Evolutionary conservation across 2,329 filamentous ascomycete genomes (phyloP).

Genomic region (Penicillium hesseltinei): DNA sequence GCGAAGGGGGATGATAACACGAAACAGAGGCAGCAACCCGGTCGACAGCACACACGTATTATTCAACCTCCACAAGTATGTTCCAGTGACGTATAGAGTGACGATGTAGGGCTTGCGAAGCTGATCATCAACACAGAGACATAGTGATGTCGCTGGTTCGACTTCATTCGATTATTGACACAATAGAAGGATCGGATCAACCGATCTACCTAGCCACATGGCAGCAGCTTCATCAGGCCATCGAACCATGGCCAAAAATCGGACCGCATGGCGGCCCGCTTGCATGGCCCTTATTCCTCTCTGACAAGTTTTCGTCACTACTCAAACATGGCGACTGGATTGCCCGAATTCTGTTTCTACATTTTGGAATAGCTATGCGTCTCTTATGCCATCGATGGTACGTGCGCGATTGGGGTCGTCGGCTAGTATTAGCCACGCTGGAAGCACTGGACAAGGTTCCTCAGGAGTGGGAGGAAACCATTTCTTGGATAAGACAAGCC

Average conservation of each 20-base stretch:
- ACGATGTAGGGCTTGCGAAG: background rate
- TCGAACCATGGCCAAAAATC: constrained; percentile 31
- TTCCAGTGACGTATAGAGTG: background rate
- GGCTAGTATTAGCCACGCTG: constrained; percentile 30
- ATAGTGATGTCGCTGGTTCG: constrained; percentile 25
- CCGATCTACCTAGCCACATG: constrained; percentile 26
- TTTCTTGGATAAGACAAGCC: constrained; percentile 28
- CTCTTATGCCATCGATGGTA: constrained; percentile 36
- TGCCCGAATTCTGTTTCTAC: constrained; percentile 31
- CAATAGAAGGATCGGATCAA: constrained; percentile 11
- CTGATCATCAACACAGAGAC: constrained; percentile 16
- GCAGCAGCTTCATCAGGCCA: constrained; percentile 26
- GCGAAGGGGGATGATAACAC: background rate
- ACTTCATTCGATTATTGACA: constrained; percentile 21
- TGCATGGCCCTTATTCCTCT: constrained; percentile 32
- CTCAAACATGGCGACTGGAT: constrained; percentile 32
- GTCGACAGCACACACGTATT: constrained; percentile 8
- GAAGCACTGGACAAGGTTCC: constrained; percentile 28
- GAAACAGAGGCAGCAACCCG: background rate
- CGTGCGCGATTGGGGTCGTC: constrained; percentile 33
- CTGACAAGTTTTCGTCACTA: constrained; percentile 25
- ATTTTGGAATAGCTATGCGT: constrained; percentile 33
- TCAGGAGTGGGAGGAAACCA: constrained; percentile 26
- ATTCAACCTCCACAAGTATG: constrained; percentile 21
- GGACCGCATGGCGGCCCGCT: constrained; percentile 31